Evolutionary conservation across 2,329 filamentous ascomycete genomes (phyloP).

Genomic region (Colletotrichum aenigma): DNA sequence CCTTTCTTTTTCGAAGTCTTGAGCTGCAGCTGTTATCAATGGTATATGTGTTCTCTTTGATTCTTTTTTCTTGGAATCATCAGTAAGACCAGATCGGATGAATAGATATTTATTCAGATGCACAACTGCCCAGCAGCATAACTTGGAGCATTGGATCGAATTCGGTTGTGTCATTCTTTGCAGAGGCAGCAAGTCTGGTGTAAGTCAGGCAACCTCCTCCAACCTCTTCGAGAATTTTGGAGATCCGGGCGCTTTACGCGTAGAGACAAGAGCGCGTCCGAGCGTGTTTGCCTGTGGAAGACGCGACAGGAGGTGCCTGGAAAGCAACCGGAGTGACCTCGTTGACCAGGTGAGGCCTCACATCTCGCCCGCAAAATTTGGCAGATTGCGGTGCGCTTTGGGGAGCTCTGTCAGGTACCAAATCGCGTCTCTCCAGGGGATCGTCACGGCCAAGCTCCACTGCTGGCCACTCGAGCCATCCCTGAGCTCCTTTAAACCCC

Average conservation of each 20-base stretch:
- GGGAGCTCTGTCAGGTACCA: background rate
- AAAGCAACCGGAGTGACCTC: constrained; percentile 10
- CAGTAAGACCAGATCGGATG: background rate
- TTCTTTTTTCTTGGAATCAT: background rate
- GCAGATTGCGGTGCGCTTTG: background rate
- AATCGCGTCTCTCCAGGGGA: background rate
- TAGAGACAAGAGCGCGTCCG: background rate
- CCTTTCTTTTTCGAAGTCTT: background rate
- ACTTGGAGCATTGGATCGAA: background rate
- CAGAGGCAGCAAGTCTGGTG: background rate
- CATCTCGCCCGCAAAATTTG: background rate
- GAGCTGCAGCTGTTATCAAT: background rate
- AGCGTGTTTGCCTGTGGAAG: constrained; percentile 4
- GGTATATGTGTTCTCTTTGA: background rate
- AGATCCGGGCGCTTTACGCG: constrained; percentile 11
- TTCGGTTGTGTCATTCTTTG: background rate
- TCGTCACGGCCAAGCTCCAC: constrained; percentile 12
- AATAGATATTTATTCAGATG: background rate
- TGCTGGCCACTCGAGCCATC: constrained; percentile 30
- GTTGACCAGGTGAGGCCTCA: constrained; percentile 5
- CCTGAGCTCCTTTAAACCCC: constrained; percentile 4
- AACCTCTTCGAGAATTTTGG: background rate
- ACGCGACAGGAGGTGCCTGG: constrained; percentile 4
- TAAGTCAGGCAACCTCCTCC: background rate
- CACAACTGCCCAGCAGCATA: background rate